phyloP scores from a whole-genome alignment of 768 basidiomycete species.

The Pleurotus djamor region DNA sequence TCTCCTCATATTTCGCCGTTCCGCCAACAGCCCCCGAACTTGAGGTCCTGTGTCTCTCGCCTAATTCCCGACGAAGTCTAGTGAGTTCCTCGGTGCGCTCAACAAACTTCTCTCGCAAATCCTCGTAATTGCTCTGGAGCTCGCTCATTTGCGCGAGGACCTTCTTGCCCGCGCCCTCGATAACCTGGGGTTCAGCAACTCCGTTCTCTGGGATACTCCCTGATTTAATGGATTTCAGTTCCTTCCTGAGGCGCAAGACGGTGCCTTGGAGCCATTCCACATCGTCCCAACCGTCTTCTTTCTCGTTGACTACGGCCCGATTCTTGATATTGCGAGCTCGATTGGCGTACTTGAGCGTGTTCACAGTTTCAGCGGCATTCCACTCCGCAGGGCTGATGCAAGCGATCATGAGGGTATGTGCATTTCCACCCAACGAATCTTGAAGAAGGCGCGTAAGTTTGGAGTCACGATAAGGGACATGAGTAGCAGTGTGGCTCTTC shows the following conservation, averaged over 20 bases:
- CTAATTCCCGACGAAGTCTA: constrained; percentile 73
- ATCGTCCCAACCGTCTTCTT: constrained; percentile 99
- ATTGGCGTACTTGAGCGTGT: constrained; percentile 96
- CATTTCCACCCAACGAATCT: constrained; percentile 97
- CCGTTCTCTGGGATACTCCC: constrained; percentile 42
- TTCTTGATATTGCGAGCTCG: constrained; percentile 98
- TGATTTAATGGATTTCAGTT: constrained; percentile 79
- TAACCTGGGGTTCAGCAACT: not conserved
- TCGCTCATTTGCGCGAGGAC: constrained; percentile 80
- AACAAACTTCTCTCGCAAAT: constrained; percentile 79
- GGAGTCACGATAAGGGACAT: constrained; percentile 97
- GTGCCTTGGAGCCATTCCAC: constrained; percentile 93
- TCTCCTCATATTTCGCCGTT: constrained; percentile 84
- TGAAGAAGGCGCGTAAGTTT: constrained; percentile 95
- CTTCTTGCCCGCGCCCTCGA: constrained; percentile 71
- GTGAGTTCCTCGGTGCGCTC: constrained; percentile 89
- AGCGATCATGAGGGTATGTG: constrained; percentile 98
- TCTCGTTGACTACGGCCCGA: constrained; percentile 85
- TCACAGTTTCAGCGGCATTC: constrained; percentile 92
- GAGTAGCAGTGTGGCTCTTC: constrained; percentile 79
- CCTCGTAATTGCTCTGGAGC: constrained; percentile 83
- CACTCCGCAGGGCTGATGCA: constrained; percentile 96
- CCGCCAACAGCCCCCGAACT: constrained; percentile 61
- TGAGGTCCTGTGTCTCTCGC: constrained; percentile 60
- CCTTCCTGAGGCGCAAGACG: constrained; percentile 81